Base-by-base conservation (phyloP, 2,329 filamentous ascomycete genomes). In the Dichotomopilus funicola region DNA sequence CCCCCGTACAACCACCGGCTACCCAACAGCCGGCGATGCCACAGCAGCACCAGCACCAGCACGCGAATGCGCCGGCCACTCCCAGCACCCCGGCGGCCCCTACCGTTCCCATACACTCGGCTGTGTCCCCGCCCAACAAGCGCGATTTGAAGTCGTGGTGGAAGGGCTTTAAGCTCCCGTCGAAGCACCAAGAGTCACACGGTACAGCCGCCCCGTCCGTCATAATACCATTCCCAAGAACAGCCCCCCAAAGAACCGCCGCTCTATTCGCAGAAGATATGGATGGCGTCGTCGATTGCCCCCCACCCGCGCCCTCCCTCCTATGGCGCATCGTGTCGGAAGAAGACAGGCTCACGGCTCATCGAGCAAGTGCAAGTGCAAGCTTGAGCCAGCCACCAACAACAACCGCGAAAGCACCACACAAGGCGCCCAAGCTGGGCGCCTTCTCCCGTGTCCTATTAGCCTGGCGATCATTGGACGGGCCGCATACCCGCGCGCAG, bases 111-210 rank as follows among this genome's bases (percentile, higher is more conserved):
- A 55, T 71, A 68, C 71, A 73, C 72, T 66, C 78, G 69, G 54
- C 63, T 5, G 59, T 59, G 12, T 68, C 79, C 69, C 89, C 88
- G 54, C 89, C 89, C 35, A 89, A 85, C 62, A 95, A 88, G 75
- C 85, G 89, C 70, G 91, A 96, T 70, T 78, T 97, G 64, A 88
- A 91, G 64, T 95, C 89, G 58, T 99, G 94, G 94, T 97, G 94
- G 94, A 96, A 91, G 73, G 85, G 86, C 66, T 97, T 99, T 75
- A 94, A 94, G 74, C 81, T 88, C 53, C 76, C 80, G 46, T 72
- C 77, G 40, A 82, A 78, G 65, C 76, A 78, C 56, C 77, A 81
- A 54, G 81, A 84, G 62, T 64, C 73, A 50, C 73, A 77, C 66
- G 80, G 81, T 84, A 66, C 59, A 51, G 79, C 68, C 67, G 79